These are phyloP conservation scores for Capronia americana DNA, from an alignment of 2,329 filamentous ascomycete species.

Conservation along the genomic window DNA sequence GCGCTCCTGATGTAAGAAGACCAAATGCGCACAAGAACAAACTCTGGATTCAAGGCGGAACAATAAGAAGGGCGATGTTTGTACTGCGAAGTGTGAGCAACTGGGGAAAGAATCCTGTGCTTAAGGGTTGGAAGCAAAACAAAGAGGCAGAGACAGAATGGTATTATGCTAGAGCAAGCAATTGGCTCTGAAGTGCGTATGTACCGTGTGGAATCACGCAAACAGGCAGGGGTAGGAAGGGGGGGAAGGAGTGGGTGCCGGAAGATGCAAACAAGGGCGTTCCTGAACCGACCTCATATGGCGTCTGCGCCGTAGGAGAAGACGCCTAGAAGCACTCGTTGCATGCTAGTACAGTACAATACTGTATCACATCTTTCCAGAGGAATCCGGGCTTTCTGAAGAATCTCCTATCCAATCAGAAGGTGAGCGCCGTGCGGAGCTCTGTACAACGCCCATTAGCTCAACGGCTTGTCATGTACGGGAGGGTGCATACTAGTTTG, in stretches of 20 bases:
- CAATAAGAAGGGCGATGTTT: slow-evolving; percentile 3
- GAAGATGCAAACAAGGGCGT: slow-evolving; percentile 38
- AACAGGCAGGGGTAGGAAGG: slow-evolving; percentile 38
- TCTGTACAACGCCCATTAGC: slow-evolving; percentile 28
- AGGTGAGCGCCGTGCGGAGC: slow-evolving; percentile 19
- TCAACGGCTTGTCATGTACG: slow-evolving; percentile 33
- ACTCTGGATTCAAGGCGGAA: background rate
- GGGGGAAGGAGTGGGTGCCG: slow-evolving; percentile 13
- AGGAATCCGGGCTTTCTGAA: slow-evolving; percentile 25
- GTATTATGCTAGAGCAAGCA: slow-evolving; percentile 29
- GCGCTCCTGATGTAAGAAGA: background rate
- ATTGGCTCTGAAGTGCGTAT: slow-evolving; percentile 21
- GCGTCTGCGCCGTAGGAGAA: slow-evolving; percentile 19
- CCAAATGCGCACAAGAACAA: background rate
- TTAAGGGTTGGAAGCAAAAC: slow-evolving; percentile 14
- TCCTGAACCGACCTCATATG: slow-evolving; percentile 32
- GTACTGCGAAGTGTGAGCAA: slow-evolving; percentile 11
- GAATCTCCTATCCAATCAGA: slow-evolving; percentile 28
- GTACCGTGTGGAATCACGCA: slow-evolving; percentile 32
- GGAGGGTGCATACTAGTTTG: slow-evolving; percentile 28
- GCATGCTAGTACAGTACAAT: slow-evolving; percentile 31
- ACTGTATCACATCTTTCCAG: slow-evolving; percentile 31
- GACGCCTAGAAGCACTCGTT: slow-evolving; percentile 23
- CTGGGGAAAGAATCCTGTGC: slow-evolving; percentile 1
- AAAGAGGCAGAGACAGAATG: slow-evolving; percentile 23